These are phyloP conservation scores for Crithidia acanthocephali DNA, from an alignment of 208 protist genomes.

Conservation along the genomic window DNA sequence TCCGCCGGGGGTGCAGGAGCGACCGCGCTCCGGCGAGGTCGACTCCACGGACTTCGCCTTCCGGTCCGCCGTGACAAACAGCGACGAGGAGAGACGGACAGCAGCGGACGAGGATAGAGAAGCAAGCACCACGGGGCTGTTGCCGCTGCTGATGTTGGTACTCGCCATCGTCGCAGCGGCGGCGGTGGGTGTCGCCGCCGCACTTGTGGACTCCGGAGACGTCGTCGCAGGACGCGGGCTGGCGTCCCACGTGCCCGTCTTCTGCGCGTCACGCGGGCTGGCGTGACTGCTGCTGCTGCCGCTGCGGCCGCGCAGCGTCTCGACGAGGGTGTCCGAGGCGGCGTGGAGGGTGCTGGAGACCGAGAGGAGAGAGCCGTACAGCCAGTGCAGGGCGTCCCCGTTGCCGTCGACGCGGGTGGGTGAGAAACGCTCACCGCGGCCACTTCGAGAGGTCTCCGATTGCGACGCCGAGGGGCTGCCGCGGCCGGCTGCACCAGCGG, in stretches of 20 bases:
- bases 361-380: constrained; percentile 1
- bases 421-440: background rate
- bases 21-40: constrained; percentile 1
- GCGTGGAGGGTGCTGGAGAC: background rate
- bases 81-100: background rate
- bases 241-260: background rate
- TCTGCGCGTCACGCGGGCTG: background rate
- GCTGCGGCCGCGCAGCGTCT: constrained; percentile 9
- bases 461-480: background rate
- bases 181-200: too few species aligned
- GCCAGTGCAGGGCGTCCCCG: background rate
- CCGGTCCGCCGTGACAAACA: background rate
- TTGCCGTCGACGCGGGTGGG: background rate
- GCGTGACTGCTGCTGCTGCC: constrained; percentile 9
- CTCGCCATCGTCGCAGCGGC: too few species aligned
- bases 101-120: too few species aligned
- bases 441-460: background rate
- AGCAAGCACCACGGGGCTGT: too few species aligned
- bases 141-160: too few species aligned
- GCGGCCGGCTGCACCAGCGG: background rate
- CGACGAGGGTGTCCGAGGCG: background rate
- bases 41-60: background rate
- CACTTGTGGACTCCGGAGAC: background rate
- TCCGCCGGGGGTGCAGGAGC: constrained; percentile 6
- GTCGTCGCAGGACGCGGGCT: too few species aligned